Base-by-base conservation (phyloP, 2,329 filamentous ascomycete species). In the Hypoxylon sp. region DNA sequence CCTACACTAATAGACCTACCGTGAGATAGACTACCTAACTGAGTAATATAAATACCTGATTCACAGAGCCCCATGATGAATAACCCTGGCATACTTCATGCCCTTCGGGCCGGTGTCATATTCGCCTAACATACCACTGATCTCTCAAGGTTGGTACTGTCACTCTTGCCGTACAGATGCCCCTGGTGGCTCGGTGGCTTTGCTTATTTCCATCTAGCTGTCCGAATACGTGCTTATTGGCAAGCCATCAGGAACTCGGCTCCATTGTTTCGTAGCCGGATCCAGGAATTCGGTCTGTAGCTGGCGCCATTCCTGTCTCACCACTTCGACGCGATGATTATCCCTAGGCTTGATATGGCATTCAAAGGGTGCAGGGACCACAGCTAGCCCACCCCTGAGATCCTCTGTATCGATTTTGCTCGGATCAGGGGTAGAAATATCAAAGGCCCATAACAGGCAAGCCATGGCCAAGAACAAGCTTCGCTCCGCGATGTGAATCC, bases 401-500 rank as follows among this genome's bases (percentile, higher is more conserved):
- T 64, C 61, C 14, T 53, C 46, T 14, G 28, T 48, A 32, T 59
- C 43, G 3, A 57, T 57, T 6, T 52, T 34, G 36, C 17, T 48
- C 19, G 21, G 41, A 48, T 58, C 55, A 11, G 55, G 55, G 25
- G 55, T 49, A 36, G 38, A 38, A 41, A 82, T 75, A 28, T 81
- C 67, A 60, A 82, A 85, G 0, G 79, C 80, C 82, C 83, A 85
- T 23, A 85, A 70, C n/a, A 85, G 77, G 1, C 82, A 77, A 1
- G 83, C 76, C 25, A 81, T 76, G 34, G 79, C 69, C 14, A 76
- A 72, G 19, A 70, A 57, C 7, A 80, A 66, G 58, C 72, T 77
- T 9, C 70, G 36, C 28, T 76, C 76, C n/a, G 65, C 69, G 4
- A 75, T 64, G 34, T 71, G 71, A 36, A 56, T 70, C 0, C 51